Conservation (phyloP, 371 early-diverging fungal genomes). For the Lichtheimia hyalospora region DNA sequence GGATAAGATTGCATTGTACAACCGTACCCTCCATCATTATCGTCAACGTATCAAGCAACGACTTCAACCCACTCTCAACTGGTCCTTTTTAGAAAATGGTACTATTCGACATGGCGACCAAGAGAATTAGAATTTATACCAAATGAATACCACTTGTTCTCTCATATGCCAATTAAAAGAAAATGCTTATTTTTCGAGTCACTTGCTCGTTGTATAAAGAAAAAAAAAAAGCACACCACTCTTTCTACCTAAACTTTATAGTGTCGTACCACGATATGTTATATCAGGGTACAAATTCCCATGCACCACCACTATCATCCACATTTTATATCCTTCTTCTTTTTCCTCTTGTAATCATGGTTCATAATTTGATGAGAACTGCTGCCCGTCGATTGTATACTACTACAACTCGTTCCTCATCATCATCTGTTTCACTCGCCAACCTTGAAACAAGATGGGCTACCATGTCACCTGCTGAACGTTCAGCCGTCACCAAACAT, state of each 20-base stretch:
- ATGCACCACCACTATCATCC: neutral
- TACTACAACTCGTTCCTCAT: neutral
- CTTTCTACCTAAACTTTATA: too few relatives aligned
- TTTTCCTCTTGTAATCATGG: neutral
- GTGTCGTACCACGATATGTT: too few relatives aligned
- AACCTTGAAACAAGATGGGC: slow-evolving; percentile 84
- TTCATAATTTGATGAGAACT: neutral
- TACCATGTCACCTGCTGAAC: slow-evolving; percentile 82
- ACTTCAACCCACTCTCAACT: neutral
- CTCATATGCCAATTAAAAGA: too few relatives aligned
- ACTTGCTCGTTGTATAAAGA: too few relatives aligned
- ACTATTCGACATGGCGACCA: slow-evolving; percentile 3
- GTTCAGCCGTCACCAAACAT: slow-evolving; percentile 76
- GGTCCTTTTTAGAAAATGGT: slow-evolving; percentile 10
- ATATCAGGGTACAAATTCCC: neutral
- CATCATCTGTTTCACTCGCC: slow-evolving; percentile 57
- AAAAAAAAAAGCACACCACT: too few relatives aligned
- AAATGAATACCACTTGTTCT: too few relatives aligned
- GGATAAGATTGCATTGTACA: neutral
- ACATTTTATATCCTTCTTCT: neutral
- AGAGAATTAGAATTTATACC: too few relatives aligned
- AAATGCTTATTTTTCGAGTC: too few relatives aligned
- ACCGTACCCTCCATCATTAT: slow-evolving; percentile 1
- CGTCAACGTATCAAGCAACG: neutral
- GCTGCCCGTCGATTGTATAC: neutral